These are phyloP conservation scores for Trichoderma erinaceum DNA, from an alignment of 495 filamentous ascomycete species.

Conservation along the genomic window DNA sequence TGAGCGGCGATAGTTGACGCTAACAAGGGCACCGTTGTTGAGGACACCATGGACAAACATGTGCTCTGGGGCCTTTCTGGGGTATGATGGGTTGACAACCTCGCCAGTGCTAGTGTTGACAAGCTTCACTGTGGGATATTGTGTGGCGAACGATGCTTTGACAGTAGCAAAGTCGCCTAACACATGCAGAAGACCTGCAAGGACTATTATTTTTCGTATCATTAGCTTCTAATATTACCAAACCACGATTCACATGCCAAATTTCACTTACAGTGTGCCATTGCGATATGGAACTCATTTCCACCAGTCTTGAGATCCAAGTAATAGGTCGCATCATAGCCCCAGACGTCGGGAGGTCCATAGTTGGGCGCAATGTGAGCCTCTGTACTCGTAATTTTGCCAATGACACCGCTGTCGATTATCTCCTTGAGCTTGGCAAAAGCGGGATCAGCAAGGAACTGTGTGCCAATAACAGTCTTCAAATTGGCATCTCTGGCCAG, in stretches of 20 bases:
- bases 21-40: slow-evolving; percentile 29
- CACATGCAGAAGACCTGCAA: slow-evolving; percentile 29
- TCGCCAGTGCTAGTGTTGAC: slow-evolving; percentile 22
- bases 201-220: slow-evolving; percentile 19
- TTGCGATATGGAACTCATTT: slow-evolving; percentile 24
- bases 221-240: not conserved
- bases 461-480: slow-evolving; percentile 29
- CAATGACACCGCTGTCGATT: slow-evolving; percentile 24
- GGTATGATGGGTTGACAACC: slow-evolving; percentile 21
- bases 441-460: slow-evolving; percentile 22
- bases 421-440: slow-evolving; percentile 24
- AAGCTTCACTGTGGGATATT: slow-evolving; percentile 26
- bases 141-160: slow-evolving; percentile 29
- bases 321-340: slow-evolving; percentile 22
- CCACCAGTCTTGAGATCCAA: slow-evolving; percentile 27
- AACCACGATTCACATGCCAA: not conserved
- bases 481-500: slow-evolving; percentile 29
- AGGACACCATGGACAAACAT: slow-evolving; percentile 40
- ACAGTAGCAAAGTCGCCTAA: slow-evolving; percentile 34
- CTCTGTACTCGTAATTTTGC: slow-evolving; percentile 23
- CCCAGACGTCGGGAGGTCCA: slow-evolving; percentile 20
- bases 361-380: slow-evolving; percentile 14
- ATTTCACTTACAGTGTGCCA: slow-evolving; percentile 28
- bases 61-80: slow-evolving; percentile 35
- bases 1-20: slow-evolving; percentile 32